Evolutionary conservation across 306 rosid genomes (phyloP).

Genomic region (Begonia peltatifolia): DNA sequence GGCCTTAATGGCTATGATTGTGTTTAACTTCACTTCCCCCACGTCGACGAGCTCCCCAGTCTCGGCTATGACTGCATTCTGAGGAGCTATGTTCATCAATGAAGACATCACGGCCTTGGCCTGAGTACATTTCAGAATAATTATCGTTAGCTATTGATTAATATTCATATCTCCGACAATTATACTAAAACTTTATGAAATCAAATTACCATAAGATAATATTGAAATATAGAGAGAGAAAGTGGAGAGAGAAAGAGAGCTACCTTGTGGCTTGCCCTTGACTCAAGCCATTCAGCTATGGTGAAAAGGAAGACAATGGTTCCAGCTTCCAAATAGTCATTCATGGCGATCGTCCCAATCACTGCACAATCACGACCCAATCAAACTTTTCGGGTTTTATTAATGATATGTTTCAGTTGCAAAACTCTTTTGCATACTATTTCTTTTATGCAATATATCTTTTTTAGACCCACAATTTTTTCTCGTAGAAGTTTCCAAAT

Average conservation of each 20-base stretch:
- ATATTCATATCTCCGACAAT: too few relatives aligned
- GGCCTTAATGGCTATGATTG: slow-evolving; percentile 65
- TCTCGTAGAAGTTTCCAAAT: too few relatives aligned
- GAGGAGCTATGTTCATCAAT: slow-evolving; percentile 67
- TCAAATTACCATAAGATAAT: neutral
- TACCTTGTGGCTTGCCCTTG: slow-evolving; percentile 84
- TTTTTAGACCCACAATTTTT: too few relatives aligned
- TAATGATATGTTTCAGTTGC: too few relatives aligned
- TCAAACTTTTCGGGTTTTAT: too few relatives aligned
- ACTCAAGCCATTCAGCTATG: slow-evolving; percentile 81
- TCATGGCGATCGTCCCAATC: slow-evolving; percentile 55
- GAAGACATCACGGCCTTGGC: slow-evolving; percentile 83
- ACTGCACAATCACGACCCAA: slow-evolving; percentile 22
- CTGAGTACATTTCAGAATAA: slow-evolving; percentile 16
- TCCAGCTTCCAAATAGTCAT: slow-evolving; percentile 78
- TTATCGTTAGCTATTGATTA: too few relatives aligned
- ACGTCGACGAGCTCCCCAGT: slow-evolving; percentile 67
- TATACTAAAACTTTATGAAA: too few relatives aligned
- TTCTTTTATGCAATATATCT: too few relatives aligned
- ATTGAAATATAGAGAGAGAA: neutral
- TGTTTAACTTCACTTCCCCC: slow-evolving; percentile 61
- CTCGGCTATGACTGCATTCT: slow-evolving; percentile 77
- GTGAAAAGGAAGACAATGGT: slow-evolving; percentile 83
- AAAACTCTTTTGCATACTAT: too few relatives aligned
- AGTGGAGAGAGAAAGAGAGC: slow-evolving; percentile 2